Percentiles rank a stretch among this genome's conserved stretches.
Conservation (phyloP, 805 yeast genomes). For the Tetrapisispora namnaoensis region DNA sequence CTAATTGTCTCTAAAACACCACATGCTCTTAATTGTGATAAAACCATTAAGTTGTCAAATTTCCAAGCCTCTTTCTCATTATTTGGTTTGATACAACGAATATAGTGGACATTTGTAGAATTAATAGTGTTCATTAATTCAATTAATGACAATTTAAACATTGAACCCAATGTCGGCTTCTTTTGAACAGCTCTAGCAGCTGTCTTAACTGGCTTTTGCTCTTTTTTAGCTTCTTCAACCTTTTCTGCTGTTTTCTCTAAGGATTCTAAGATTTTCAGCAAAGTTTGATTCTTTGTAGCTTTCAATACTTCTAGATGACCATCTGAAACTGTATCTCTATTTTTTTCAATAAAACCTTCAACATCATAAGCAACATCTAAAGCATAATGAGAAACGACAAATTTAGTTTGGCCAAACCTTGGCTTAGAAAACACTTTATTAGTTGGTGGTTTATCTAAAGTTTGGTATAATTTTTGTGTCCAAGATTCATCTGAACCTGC, state of each 20-base stretch:
- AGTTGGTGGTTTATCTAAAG: constrained; percentile 69
- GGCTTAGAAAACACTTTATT: constrained; percentile 80
- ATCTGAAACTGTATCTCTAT: constrained; percentile 94
- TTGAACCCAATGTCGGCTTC: constrained; percentile 91
- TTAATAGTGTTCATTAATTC: constrained; percentile 89
- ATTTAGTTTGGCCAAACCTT: constrained; percentile 84
- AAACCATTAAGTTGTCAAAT: constrained; percentile 89
- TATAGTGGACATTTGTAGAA: constrained; percentile 92
- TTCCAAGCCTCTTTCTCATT: constrained; percentile 93
- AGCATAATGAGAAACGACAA: constrained; percentile 89
- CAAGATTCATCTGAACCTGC: constrained; percentile 89
- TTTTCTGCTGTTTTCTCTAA: constrained; percentile 47
- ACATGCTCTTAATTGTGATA: constrained; percentile 92
- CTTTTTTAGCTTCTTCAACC: constrained; percentile 31
- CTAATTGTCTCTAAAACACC: constrained; percentile 96
- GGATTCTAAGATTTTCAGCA: constrained; percentile 53
- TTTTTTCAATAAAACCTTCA: constrained; percentile 93
- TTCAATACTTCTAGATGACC: constrained; percentile 83
- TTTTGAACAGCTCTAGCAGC: constrained; percentile 42
- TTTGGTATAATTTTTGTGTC: constrained; percentile 81
- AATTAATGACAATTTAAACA: constrained; percentile 83
- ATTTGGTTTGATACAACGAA: constrained; percentile 95
- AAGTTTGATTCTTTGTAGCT: constrained; percentile 54
- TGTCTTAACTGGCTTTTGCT: constrained; percentile 32
- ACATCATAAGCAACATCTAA: constrained; percentile 85